phyloP scores from a whole-genome alignment of 208 protist genomes.

The Leishmania martiniquensis region DNA sequence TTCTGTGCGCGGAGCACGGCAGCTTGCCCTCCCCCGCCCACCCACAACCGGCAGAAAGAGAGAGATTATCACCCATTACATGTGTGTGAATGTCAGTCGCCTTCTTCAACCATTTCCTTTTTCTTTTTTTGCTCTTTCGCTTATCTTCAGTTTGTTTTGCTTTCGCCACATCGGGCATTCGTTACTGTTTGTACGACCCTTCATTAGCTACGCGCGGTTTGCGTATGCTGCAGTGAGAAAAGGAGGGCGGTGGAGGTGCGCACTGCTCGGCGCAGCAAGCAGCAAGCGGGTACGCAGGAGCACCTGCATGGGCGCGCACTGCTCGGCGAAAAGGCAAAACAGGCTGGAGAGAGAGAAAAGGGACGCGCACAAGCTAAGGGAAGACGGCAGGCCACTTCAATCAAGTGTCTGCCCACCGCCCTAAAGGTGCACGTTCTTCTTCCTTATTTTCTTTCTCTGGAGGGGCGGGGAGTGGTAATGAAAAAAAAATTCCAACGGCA shows the following conservation, averaged over 20 bases:
- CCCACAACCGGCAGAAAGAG: background rate
- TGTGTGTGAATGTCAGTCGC: background rate
- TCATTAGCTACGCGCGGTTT: background rate
- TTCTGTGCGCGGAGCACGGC: background rate
- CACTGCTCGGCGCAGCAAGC: background rate
- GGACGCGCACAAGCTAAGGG: background rate
- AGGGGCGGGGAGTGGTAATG: background rate
- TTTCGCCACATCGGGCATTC: too few species aligned
- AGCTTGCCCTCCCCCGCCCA: background rate
- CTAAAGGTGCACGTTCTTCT: background rate
- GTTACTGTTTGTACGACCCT: background rate
- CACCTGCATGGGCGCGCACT: background rate
- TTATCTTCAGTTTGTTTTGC: background rate
- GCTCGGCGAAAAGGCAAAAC: background rate
- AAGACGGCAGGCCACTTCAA: background rate
- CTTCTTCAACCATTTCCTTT: background rate
- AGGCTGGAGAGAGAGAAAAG: constrained; percentile 10
- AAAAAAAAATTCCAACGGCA: background rate
- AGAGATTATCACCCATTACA: background rate
- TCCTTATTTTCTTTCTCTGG: background rate
- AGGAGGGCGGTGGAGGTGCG: background rate
- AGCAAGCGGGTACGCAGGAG: background rate
- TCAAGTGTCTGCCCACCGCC: background rate
- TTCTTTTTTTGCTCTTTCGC: background rate
- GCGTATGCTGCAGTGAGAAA: background rate